Evolutionary conservation across 352 stramenopile genomes (phyloP), one percentile per base, ranked within the genome.

Genomic region (Phytophthora rubi): DNA sequence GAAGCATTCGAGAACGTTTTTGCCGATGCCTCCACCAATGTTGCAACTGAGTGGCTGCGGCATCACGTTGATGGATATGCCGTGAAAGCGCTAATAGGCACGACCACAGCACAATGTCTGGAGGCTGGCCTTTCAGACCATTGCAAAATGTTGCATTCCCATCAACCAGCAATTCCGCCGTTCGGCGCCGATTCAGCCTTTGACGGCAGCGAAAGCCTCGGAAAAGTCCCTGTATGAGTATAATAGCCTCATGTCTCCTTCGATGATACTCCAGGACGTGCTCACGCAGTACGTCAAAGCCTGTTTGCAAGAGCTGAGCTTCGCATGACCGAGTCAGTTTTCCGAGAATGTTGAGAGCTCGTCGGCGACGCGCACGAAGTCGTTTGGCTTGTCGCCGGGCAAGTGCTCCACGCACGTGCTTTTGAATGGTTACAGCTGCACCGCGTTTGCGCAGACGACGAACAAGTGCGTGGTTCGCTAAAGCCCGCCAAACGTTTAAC

Each of bases 391-490:
- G 32, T 39, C 63, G 67, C 4, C 85, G 62, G 18, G 70, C 80
- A 10, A 86, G 65, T n/a, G 88, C 67, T 6, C 82, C 85, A 26
- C 82, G 71, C 4, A 70, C 61, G 35, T 80, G 76, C 18, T 76
- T 81, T 33, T 92, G 85, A 64, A 91, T 89, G 1, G 59, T 58
- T 10, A 81, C 59, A n/a, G 80, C 85, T 54, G 70, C 83, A 10
- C 55, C 68, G 28, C 73, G 63, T 49, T 91, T 92, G 30, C 66
- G 71, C 16, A 87, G 70, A 6, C 73, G 77, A 56, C 76, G 74
- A 53, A 66, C 80, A 9, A 91, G n/a, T n/a, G 85, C 80, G 28
- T 91, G 78, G 16, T 75, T 78, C 16, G 71, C 67, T 3, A 92
- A 56, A 18, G 72, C 69, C 2, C 61, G 77, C 85, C 82, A 92